Evolutionary conservation across 768 basidiomycete species (phyloP).

Genomic region (Auriscalpium microsporum): DNA sequence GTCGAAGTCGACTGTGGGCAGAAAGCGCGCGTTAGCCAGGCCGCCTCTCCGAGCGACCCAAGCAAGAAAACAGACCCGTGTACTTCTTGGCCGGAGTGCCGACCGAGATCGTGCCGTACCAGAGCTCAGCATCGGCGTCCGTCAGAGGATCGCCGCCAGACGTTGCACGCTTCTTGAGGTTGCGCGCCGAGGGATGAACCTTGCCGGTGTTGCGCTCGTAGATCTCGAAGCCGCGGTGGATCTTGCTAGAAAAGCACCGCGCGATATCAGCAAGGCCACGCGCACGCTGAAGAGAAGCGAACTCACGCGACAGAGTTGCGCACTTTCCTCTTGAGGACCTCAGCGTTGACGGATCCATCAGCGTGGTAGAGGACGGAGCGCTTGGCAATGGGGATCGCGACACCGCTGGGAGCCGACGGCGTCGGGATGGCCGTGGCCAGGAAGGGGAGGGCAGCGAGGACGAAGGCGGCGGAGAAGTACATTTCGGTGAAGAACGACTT

Average conservation of each 20-base stretch:
- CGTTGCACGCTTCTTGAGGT: neutral
- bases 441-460: neutral
- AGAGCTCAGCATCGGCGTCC: neutral
- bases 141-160: neutral
- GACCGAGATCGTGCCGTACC: constrained; percentile 6
- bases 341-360: neutral
- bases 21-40: neutral
- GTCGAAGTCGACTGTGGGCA: neutral
- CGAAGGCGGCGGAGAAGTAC: neutral
- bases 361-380: neutral
- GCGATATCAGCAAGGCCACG: neutral
- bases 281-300: neutral
- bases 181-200: neutral
- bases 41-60: neutral
- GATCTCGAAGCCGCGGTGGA: neutral
- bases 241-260: neutral
- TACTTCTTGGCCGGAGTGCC: constrained; percentile 1
- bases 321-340: neutral
- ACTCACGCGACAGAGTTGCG: neutral
- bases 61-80: neutral
- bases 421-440: neutral
- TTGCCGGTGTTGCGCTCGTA: constrained; percentile 2
- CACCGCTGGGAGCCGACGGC: neutral
- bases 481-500: neutral
- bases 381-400: neutral